A percentile compares a stretch with the other conserved stretches of the same genome.
Conservation (phyloP, 495 filamentous ascomycete species). For the Rostrohypoxylon terebratum region DNA sequence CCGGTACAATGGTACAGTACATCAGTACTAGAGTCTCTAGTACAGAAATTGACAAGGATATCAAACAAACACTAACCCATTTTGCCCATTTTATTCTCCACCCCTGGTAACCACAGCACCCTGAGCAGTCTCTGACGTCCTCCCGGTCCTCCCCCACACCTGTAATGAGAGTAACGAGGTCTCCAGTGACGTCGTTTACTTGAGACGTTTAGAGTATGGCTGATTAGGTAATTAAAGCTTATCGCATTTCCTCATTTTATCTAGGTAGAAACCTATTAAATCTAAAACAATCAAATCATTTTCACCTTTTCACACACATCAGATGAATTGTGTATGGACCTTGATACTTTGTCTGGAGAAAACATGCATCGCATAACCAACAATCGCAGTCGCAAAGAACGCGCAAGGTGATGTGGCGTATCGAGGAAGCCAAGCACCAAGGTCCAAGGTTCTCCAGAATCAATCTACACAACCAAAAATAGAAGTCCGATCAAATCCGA, state of each 20-base stretch:
- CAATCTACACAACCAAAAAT: constrained; percentile 31
- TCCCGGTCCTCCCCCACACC: no score
- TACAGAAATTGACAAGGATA: constrained; percentile 21
- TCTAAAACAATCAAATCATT: background rate
- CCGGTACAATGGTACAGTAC: constrained; percentile 6
- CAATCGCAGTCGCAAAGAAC: constrained; percentile 2
- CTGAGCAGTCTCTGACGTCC: constrained; percentile 29
- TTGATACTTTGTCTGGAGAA: background rate
- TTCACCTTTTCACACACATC: background rate
- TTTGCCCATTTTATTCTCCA: constrained; percentile 33
- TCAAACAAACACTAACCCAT: constrained; percentile 39
- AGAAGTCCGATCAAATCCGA: constrained; percentile 30
- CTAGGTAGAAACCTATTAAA: no score
- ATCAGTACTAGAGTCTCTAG: no score
- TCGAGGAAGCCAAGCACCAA: constrained; percentile 18
- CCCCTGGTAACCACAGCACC: constrained; percentile 32
- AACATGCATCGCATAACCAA: background rate
- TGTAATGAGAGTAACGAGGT: constrained; percentile 21
- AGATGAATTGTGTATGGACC: background rate
- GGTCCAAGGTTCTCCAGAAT: constrained; percentile 31
- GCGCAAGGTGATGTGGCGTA: constrained; percentile 31
- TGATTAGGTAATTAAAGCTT: constrained; percentile 2
- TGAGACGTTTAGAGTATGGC: background rate
- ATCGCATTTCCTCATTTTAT: background rate
- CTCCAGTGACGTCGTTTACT: constrained; percentile 42